Evolutionary conservation across 148 eudicot species (phyloP).

Genomic region (Rhododendron mucronatum): DNA sequence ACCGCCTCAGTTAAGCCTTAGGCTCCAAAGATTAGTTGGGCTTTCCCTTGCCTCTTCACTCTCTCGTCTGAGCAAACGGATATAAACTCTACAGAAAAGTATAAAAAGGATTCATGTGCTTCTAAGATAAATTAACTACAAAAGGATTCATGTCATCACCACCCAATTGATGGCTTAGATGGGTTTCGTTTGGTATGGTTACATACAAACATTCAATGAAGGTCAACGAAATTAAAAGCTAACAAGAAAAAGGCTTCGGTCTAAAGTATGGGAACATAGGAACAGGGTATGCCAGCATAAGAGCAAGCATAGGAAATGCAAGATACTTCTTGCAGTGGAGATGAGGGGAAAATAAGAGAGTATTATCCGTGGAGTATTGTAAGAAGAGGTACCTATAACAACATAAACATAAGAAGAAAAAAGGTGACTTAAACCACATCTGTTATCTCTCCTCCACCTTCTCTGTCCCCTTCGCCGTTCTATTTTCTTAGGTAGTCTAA

Average conservation of each 20-base stretch:
- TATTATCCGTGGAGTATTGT: background rate
- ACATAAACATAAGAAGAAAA: background rate
- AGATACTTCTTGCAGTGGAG: background rate
- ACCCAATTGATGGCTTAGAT: background rate
- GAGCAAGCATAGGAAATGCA: background rate
- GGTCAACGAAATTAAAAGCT: background rate
- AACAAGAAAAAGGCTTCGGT: background rate
- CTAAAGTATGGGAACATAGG: background rate
- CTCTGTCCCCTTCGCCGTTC: background rate
- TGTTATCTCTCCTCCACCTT: background rate
- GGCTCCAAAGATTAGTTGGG: background rate
- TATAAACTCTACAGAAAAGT: background rate
- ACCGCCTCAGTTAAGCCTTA: background rate
- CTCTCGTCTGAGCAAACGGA: background rate
- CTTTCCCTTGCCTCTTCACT: background rate
- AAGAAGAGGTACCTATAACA: background rate
- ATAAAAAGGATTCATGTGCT: background rate
- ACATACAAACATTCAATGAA: background rate
- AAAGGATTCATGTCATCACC: background rate
- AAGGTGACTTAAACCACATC: background rate
- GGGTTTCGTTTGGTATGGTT: background rate
- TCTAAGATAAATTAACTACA: background rate
- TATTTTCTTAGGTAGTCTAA: background rate
- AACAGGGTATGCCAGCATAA: background rate
- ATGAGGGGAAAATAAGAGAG: background rate